Evolutionary conservation across 768 basidiomycete genomes (phyloP).

Genomic region (Suillus alpinus): DNA sequence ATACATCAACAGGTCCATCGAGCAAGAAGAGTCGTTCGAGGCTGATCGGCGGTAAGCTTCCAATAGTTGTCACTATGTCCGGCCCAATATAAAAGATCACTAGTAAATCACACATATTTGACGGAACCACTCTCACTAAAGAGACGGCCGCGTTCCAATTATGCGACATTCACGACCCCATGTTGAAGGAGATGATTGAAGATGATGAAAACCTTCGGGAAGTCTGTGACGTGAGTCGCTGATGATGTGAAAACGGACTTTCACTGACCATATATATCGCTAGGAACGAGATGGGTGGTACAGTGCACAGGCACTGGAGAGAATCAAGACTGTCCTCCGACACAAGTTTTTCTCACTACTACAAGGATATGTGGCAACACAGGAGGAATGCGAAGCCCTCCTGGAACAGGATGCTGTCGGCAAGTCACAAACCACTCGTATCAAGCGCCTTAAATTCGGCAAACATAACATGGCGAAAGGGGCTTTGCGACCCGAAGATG

Average conservation of each 20-base stretch:
- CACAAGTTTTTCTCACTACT: conserved; percentile 83
- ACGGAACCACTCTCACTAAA: conserved; percentile 74
- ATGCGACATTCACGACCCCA: conserved; percentile 86
- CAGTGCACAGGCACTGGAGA: conserved; percentile 67
- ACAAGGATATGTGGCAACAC: conserved; percentile 67
- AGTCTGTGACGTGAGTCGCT: conserved; percentile 63
- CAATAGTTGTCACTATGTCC: neutral
- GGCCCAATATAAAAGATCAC: neutral
- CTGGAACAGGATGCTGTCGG: conserved; percentile 38
- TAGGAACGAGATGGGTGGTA: conserved; percentile 93
- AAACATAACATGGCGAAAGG: conserved; percentile 92
- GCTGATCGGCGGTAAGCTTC: conserved; percentile 29
- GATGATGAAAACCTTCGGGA: conserved; percentile 67
- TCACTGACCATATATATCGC: conserved; percentile 2
- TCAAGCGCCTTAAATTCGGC: conserved; percentile 56
- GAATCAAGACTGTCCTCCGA: conserved; percentile 80
- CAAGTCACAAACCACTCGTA: conserved; percentile 38
- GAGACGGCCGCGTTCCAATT: conserved; percentile 94
- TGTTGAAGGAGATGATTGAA: conserved; percentile 79
- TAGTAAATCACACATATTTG: conserved; percentile 82
- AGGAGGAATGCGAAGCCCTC: conserved; percentile 69
- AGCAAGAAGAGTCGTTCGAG: conserved; percentile 32
- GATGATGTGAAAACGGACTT: neutral
- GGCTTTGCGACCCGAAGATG: conserved; percentile 77
- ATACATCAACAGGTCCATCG: conserved; percentile 28